phyloP scores from a whole-genome alignment of 2,329 filamentous ascomycete species.

The Scedosporium minutisporum region DNA sequence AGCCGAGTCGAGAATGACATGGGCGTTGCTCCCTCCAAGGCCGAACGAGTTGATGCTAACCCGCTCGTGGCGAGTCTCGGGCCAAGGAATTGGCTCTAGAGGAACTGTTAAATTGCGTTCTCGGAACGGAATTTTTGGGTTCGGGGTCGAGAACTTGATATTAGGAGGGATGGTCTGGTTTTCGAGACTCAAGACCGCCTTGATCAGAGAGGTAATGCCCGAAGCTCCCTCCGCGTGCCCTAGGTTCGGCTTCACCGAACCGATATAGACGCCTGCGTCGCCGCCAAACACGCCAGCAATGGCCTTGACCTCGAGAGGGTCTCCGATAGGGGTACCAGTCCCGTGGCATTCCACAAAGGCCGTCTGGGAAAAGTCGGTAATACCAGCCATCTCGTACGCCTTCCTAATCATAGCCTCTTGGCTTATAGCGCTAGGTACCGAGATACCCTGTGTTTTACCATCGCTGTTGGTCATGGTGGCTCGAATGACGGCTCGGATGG shows the following conservation, averaged over 20 bases:
- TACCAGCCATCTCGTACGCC: slow-evolving; percentile 19
- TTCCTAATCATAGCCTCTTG: slow-evolving; percentile 31
- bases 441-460: slow-evolving; percentile 45
- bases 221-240: slow-evolving; percentile 26
- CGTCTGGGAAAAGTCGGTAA: background rate
- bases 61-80: slow-evolving; percentile 14
- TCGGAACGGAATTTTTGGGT: slow-evolving; percentile 18
- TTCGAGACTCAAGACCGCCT: slow-evolving; percentile 22
- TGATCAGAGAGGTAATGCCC: slow-evolving; percentile 22
- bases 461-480: slow-evolving; percentile 45
- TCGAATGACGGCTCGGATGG: slow-evolving; percentile 40
- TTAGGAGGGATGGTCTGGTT: slow-evolving; percentile 21
- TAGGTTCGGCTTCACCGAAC: slow-evolving; percentile 27
- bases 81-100: slow-evolving; percentile 15
- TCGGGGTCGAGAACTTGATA: slow-evolving; percentile 21
- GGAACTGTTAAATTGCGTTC: slow-evolving; percentile 17
- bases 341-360: slow-evolving; percentile 28
- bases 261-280: slow-evolving; percentile 15
- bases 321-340: slow-evolving; percentile 33
- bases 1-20: slow-evolving; percentile 17
- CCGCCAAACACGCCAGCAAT: slow-evolving; percentile 21
- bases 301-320: slow-evolving; percentile 28
- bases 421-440: slow-evolving; percentile 40
- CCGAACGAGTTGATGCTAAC: slow-evolving; percentile 28
- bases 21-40: slow-evolving; percentile 27